Percentiles rank a stretch among this genome's conserved stretches.
Conservation (phyloP, 306 rosid species). For the Citrullus amarus region DNA sequence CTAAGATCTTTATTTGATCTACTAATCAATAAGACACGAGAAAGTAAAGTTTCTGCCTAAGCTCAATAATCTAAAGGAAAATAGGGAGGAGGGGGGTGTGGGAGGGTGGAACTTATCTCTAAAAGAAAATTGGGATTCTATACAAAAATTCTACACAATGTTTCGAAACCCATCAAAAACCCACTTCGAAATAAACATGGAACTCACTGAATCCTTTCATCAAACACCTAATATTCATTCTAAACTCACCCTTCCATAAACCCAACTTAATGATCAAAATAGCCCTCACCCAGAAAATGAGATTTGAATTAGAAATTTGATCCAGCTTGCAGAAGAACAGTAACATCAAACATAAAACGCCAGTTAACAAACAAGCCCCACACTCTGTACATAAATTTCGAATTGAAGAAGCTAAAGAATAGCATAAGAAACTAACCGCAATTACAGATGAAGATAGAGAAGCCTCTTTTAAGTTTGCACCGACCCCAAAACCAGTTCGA, state of each 20-base stretch:
- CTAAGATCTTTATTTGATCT: neutral
- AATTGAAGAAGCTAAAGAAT: neutral
- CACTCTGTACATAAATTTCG: neutral
- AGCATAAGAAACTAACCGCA: neutral
- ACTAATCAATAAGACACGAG: neutral
- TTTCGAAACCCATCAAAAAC: neutral
- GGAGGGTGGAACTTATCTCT: no score
- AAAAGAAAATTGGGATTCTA: neutral
- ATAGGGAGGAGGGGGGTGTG: no score
- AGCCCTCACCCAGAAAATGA: neutral
- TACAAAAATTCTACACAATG: neutral
- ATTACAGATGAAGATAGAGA: neutral
- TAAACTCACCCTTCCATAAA: neutral
- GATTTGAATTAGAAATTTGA: neutral
- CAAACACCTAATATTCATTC: neutral
- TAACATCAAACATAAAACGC: neutral
- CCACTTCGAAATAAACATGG: neutral
- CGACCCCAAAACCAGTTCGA: neutral
- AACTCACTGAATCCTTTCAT: neutral
- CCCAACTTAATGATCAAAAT: neutral
- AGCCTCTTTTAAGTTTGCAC: neutral
- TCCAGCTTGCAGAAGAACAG: neutral
- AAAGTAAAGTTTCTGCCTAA: neutral
- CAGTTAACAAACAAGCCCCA: neutral
- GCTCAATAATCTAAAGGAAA: neutral